These are phyloP conservation scores for Hyphopichia homilentoma DNA, from an alignment of 805 yeast species.

Conservation along the genomic window DNA sequence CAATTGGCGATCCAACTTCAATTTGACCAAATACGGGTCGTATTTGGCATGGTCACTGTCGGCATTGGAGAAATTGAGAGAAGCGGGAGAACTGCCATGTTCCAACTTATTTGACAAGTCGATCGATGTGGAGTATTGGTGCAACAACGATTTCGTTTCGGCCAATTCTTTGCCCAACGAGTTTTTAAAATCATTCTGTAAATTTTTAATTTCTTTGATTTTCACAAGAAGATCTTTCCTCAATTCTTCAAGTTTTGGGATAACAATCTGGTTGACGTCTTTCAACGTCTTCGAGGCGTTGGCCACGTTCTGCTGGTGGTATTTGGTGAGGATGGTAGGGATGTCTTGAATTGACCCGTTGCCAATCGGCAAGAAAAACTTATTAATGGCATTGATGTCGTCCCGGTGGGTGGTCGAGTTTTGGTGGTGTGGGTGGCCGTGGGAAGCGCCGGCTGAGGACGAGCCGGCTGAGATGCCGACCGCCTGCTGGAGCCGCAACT, in stretches of 20 bases:
- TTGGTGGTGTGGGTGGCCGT: conserved; percentile 5
- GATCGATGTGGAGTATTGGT: conserved; percentile 54
- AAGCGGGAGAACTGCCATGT: conserved; percentile 13
- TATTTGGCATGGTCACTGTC: conserved; percentile 46
- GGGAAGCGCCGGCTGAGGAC: conserved; percentile 2
- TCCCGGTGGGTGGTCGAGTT: conserved; percentile 17
- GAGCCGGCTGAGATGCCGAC: conserved; percentile 32
- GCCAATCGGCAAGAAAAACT: conserved; percentile 73
- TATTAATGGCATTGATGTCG: conserved; percentile 32
- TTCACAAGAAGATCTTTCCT: conserved; percentile 74
- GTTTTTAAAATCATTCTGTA: conserved; percentile 82
- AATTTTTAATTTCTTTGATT: conserved; percentile 79
- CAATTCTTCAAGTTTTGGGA: conserved; percentile 55
- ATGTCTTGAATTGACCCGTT: conserved; percentile 72
- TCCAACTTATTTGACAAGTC: conserved; percentile 54
- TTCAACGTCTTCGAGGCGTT: conserved; percentile 42
- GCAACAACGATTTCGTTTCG: conserved; percentile 38
- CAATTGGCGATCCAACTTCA: conserved; percentile 70
- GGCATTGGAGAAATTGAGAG: conserved; percentile 24
- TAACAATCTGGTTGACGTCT: conserved; percentile 44
- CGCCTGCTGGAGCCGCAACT: conserved; percentile 74
- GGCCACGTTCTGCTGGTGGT: conserved; percentile 40
- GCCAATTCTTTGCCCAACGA: conserved; percentile 58
- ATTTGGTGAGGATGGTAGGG: conserved; percentile 59
- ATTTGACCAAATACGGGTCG: conserved; percentile 81